These are phyloP conservation scores for Mycena metata DNA, from an alignment of 768 basidiomycete genomes.

Conservation along the genomic window DNA sequence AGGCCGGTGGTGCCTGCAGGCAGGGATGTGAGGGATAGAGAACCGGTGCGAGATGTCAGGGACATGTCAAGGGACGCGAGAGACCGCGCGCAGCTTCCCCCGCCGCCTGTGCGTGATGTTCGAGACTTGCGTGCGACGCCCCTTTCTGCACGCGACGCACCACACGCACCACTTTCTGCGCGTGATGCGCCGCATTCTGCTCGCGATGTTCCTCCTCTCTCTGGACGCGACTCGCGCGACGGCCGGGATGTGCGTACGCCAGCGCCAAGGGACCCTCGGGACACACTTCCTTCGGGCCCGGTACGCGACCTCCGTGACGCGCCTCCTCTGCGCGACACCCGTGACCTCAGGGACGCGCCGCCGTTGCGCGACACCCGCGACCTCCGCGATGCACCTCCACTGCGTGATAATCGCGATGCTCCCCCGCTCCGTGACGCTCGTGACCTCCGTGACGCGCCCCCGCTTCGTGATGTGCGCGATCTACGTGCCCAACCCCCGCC, in stretches of 20 bases:
- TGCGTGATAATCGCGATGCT: constrained; percentile 21
- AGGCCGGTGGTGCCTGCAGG: not conserved
- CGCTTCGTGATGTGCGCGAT: constrained; percentile 20
- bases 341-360: constrained; percentile 11
- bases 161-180: constrained; percentile 13
- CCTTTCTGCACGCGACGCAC: constrained; percentile 4
- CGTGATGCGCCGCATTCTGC: constrained; percentile 16
- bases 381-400: constrained; percentile 19
- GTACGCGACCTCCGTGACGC: constrained; percentile 7
- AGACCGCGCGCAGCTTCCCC: constrained; percentile 1
- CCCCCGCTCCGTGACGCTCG: constrained; percentile 22
- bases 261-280: constrained; percentile 12
- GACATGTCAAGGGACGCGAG: constrained; percentile 10
- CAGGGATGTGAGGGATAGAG: constrained; percentile 3
- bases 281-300: not conserved
- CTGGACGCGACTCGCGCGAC: constrained; percentile 15
- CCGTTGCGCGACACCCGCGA: constrained; percentile 9
- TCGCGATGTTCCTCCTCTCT: constrained; percentile 1
- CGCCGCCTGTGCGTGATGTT: constrained; percentile 14
- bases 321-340: constrained; percentile 9
- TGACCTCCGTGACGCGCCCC: constrained; percentile 12
- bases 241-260: constrained; percentile 23
- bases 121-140: constrained; percentile 22
- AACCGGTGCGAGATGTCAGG: not conserved
- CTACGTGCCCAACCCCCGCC: constrained; percentile 1